Base-by-base conservation (phyloP, 257 asterid genomes). In the Solanum rostratum region DNA sequence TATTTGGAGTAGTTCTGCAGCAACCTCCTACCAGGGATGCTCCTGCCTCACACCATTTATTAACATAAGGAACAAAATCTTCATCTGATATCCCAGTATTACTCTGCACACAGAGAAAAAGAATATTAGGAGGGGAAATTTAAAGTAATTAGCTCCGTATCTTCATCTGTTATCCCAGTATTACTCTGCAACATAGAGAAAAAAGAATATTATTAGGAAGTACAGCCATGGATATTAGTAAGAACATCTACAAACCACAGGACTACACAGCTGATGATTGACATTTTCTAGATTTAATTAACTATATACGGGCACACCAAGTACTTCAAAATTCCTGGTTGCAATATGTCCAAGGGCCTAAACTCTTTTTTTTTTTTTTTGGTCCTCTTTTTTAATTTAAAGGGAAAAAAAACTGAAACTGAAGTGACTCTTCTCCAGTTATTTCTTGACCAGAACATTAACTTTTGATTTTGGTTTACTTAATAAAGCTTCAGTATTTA, bases 11-110 rank as follows among this genome's bases (percentile, higher is more conserved):
- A 45, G 98, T 95, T 85, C 98, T 87, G 86, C 98, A 95, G 88
- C 98, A 95, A 80, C 98, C 98, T 82, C 98, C 98, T 0, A 95
- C 93, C 7, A 95, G 98, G 52, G 97, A 90, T 13, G 98, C 98
- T 76, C 98, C 98, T 24, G 81, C 96, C 88, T 92, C 96, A 57
- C 97, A 91, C 98, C 98, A 95, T 63, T 88, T 92, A 89, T 89
- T 88, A 66, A 92, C 91, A 24, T 92, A 93, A 1, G 98, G 94
- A 52, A 94, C 96, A 62, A 95, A 95, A 85, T 88, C 98, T 84
- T 88, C 88, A 86, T 92, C 97, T 1, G 94, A 87, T 84, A 94
- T 92, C 83, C 98, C 98, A 1, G 96, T 94, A 59, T 92, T 89
- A 88, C 92, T 90, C 98, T 95, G 97, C 92, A 88, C 49, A 81